Conservation (phyloP, 2,329 filamentous ascomycete species). For the Plenodomus lindquistii region DNA sequence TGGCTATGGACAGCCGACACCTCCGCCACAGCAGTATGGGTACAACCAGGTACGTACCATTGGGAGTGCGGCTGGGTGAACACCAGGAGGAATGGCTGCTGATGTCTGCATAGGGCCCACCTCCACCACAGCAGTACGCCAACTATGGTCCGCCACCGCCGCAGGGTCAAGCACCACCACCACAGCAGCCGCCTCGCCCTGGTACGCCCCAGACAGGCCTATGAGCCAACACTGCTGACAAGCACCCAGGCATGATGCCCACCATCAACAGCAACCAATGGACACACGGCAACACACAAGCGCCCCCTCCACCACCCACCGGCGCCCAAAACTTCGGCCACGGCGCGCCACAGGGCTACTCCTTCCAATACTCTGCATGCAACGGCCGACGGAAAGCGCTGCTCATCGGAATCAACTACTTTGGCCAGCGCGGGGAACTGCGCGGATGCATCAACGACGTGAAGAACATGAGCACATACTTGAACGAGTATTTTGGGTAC, state of each 20-base stretch:
- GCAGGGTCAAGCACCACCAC: constrained; percentile 34
- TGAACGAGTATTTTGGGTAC: constrained; percentile 88
- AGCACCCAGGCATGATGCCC: constrained; percentile 56
- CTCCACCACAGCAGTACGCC: constrained; percentile 20
- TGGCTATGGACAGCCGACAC: constrained; percentile 42
- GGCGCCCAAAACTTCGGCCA: constrained; percentile 59
- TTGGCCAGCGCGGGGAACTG: constrained; percentile 86
- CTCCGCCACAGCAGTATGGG: constrained; percentile 50
- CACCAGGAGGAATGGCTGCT: constrained; percentile 8
- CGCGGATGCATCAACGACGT: constrained; percentile 97
- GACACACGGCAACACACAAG: constrained; percentile 59
- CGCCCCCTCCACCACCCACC: constrained; percentile 67
- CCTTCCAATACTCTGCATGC: constrained; percentile 89
- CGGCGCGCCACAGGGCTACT: constrained; percentile 78
- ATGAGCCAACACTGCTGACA: constrained; percentile 27
- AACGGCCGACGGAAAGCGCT: constrained; percentile 87
- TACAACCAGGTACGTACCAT: constrained; percentile 45
- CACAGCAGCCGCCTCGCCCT: constrained; percentile 24
- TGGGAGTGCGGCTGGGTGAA: neutral
- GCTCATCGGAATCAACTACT: constrained; percentile 95
- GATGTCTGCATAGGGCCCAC: constrained; percentile 33
- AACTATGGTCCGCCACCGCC: constrained; percentile 24
- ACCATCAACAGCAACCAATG: constrained; percentile 45
- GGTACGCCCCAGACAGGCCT: constrained; percentile 14
- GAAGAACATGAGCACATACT: constrained; percentile 91